phyloP scores from a whole-genome alignment of 2,329 filamentous ascomycete genomes.

The Eurotiales sp. region DNA sequence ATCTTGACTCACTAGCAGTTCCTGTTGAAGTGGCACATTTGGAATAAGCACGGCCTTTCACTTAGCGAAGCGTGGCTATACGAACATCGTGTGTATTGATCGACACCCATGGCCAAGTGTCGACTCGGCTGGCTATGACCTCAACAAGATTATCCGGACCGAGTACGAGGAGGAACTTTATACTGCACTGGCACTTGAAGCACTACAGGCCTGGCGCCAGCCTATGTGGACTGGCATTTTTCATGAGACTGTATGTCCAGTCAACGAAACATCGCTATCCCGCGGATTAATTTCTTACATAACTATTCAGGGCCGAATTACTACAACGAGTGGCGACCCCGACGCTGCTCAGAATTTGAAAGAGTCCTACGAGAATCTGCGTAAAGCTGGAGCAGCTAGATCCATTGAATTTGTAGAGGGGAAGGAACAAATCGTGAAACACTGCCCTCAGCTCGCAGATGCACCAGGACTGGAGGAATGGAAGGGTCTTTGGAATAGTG shows the following conservation, averaged over 20 bases:
- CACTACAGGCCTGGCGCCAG: constrained; percentile 5
- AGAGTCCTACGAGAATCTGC: constrained; percentile 10
- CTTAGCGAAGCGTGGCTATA: constrained; percentile 48
- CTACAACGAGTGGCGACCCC: constrained; percentile 12
- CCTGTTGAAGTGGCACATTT: constrained; percentile 49
- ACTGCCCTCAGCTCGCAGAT: constrained; percentile 52
- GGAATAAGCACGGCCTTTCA: constrained; percentile 52
- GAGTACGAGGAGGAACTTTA: constrained; percentile 11
- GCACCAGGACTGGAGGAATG: constrained; percentile 46
- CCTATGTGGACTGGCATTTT: constrained; percentile 13
- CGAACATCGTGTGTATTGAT: constrained; percentile 48
- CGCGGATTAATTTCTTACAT: too few relatives aligned
- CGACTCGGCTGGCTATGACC: constrained; percentile 50
- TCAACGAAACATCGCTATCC: too few relatives aligned
- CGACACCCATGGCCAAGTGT: constrained; percentile 44
- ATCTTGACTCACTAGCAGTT: constrained; percentile 16
- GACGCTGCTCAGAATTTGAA: constrained; percentile 15
- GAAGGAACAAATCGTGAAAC: constrained; percentile 34
- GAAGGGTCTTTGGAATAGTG: constrained; percentile 40
- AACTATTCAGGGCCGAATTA: not conserved
- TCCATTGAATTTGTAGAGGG: constrained; percentile 38
- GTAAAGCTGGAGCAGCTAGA: constrained; percentile 22
- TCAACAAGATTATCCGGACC: constrained; percentile 44
- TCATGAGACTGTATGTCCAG: constrained; percentile 1
- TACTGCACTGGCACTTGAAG: constrained; percentile 11